Evolutionary conservation across 1,284 basidiomycete species (phyloP), one percentile per base, ranked within the genome.

Genomic region (Melampsora larici-populina): DNA sequence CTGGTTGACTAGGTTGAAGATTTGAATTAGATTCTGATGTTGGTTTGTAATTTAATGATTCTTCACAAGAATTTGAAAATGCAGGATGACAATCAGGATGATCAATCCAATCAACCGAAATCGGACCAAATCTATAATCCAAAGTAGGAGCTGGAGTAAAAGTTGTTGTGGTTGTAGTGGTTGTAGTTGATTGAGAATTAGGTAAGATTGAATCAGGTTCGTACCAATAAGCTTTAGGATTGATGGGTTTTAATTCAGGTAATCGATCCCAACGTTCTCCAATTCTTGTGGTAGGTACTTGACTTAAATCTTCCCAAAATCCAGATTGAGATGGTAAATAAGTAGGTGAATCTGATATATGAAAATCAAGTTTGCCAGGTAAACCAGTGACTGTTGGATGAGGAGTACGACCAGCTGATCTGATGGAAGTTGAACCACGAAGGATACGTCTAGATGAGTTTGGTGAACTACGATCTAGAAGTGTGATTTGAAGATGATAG

Each of bases 61-160:
- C 13, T 40, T 46, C 8, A 43, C 58, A 15, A 3, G 67, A n/a
- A 13, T 43, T 67, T 18, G 24, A 60, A 49, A 77, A 77, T 17
- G 74, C 74, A 18, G 74, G 74, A 64, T 77, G 66, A 29, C 46
- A 60, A 33, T 36, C 66, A 33, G 74, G 74, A 70, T 77, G 60
- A 70, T 77, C 74, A 13, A 77, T 70, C 66, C 66, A 70, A 70
- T 77, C 74, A 5, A 77, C 51, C 15, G 55, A 48, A 21, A 77
- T 77, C 18, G 74, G 74, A 69, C 74, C 74, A 31, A 70, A 77
- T 26, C 74, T 65, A 49, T 75, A 75, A 75, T 75, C 73, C 58
- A 75, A 62, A 21, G 73, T 75, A 36, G 73, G 73, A 36, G 65
- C 73, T 17, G 73, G 73, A 66, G 73, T 75, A 46, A 75, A 75